Evolutionary conservation across 768 basidiomycete genomes (phyloP).

Genomic region (Pleurotus citrinopileatus): DNA sequence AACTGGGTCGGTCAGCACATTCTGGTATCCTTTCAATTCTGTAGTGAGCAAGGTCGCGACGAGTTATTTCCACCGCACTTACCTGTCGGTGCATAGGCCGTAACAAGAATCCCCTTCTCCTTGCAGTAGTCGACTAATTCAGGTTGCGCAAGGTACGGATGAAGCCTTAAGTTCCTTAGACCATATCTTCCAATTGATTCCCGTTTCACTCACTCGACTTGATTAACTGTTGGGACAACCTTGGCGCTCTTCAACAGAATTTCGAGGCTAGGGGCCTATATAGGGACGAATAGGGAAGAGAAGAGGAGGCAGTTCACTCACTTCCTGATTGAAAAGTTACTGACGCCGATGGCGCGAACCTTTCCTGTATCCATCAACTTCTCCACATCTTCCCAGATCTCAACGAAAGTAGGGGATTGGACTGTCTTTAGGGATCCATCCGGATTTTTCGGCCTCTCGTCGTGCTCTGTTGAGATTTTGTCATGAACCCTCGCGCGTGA

Average conservation of each 20-base stretch:
- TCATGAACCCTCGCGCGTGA: too few species aligned
- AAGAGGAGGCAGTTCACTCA: slow-evolving; percentile 18
- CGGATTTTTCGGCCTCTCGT: slow-evolving; percentile 22
- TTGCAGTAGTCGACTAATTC: slow-evolving; percentile 45
- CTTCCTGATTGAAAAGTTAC: slow-evolving; percentile 60
- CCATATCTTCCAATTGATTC: background rate
- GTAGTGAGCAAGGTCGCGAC: background rate
- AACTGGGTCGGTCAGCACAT: slow-evolving; percentile 42
- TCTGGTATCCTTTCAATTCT: slow-evolving; percentile 31
- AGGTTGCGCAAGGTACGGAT: slow-evolving; percentile 51
- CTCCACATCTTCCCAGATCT: slow-evolving; percentile 52
- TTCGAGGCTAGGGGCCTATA: slow-evolving; percentile 27
- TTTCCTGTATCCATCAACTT: slow-evolving; percentile 43
- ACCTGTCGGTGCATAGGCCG: slow-evolving; percentile 51
- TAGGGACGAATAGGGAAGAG: background rate
- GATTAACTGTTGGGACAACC: slow-evolving; percentile 43
- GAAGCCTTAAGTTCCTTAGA: slow-evolving; percentile 28
- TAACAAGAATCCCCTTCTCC: slow-evolving; percentile 45
- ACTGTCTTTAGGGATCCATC: slow-evolving; percentile 32
- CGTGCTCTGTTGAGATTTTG: slow-evolving; percentile 12
- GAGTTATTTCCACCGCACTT: background rate
- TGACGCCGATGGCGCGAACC: slow-evolving; percentile 52
- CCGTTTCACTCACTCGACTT: slow-evolving; percentile 36
- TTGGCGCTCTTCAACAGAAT: slow-evolving; percentile 39
- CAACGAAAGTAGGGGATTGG: slow-evolving; percentile 32